phyloP scores from a whole-genome alignment of 202 grass and related monocot genomes.

The Digitaria exilis region DNA sequence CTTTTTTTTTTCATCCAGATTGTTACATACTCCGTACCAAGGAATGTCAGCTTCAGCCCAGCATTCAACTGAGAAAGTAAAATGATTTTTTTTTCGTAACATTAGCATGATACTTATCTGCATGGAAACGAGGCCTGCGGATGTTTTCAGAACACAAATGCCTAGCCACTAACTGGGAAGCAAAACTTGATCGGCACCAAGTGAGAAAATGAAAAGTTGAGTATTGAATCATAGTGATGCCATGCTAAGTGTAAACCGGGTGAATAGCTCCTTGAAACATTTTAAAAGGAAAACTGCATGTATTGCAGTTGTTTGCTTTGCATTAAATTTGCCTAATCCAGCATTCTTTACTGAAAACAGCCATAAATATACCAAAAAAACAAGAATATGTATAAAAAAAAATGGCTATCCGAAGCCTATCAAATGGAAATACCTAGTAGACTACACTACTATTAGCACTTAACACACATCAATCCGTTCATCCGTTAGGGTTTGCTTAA shows the following conservation, averaged over 20 bases:
- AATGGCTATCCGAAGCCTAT: background rate
- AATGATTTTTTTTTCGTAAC: background rate
- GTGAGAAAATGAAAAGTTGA: background rate
- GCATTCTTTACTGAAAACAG: slow-evolving; percentile 21
- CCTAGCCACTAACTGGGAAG: background rate
- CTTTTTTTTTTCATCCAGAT: background rate
- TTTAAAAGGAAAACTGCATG: background rate
- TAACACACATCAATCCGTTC: background rate
- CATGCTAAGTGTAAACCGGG: background rate
- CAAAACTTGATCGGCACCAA: slow-evolving; percentile 5
- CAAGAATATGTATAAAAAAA: background rate
- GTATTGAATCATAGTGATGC: background rate
- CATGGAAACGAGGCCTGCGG: background rate
- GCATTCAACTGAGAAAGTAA: background rate
- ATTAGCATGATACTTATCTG: slow-evolving; percentile 6
- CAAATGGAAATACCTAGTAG: background rate
- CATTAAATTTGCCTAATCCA: background rate
- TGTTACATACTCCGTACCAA: slow-evolving; percentile 12
- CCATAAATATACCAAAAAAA: slow-evolving; percentile 2
- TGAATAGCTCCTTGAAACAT: slow-evolving; percentile 3
- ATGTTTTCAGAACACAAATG: slow-evolving; percentile 9
- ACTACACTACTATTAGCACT: slow-evolving; percentile 2
- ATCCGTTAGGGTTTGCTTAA: background rate
- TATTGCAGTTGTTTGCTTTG: slow-evolving; percentile 5
- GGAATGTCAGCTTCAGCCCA: slow-evolving; percentile 15